Evolutionary conservation across 345 rosid species (phyloP).

Genomic region (Rhizophora apiculata): DNA sequence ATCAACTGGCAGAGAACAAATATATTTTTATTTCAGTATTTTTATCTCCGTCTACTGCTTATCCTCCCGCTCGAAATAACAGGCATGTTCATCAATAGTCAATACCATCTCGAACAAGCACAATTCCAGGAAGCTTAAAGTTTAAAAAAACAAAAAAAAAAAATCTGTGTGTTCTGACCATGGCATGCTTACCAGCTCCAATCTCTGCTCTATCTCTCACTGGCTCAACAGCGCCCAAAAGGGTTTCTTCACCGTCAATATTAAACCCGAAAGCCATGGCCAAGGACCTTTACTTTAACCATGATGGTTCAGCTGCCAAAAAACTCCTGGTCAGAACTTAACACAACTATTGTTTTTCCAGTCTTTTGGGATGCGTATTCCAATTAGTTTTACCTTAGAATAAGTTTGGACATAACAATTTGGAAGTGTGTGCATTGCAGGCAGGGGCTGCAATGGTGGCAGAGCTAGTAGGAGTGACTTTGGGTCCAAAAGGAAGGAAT

Average conservation of each 20-base stretch:
- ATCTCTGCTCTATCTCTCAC: slow-evolving; percentile 52
- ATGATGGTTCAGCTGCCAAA: slow-evolving; percentile 74
- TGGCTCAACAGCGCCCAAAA: slow-evolving; percentile 25
- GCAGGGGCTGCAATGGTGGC: slow-evolving; percentile 83
- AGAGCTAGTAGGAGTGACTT: slow-evolving; percentile 78
- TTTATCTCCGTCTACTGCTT: no score
- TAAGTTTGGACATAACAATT: not conserved
- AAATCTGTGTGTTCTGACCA: slow-evolving; percentile 14
- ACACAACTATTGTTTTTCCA: not conserved
- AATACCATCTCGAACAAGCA: no score
- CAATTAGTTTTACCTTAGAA: no score
- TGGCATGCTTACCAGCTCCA: slow-evolving; percentile 52
- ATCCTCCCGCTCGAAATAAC: no score
- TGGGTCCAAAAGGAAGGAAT: slow-evolving; percentile 95
- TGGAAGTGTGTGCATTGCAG: slow-evolving; percentile 36
- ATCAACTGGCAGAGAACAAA: no score
- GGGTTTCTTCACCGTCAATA: slow-evolving; percentile 27
- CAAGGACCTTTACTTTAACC: slow-evolving; percentile 82
- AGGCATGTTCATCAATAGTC: no score
- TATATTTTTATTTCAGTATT: no score
- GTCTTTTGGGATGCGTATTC: no score
- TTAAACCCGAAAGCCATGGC: slow-evolving; percentile 47
- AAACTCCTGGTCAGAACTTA: slow-evolving; percentile 61
- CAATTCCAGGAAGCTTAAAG: no score
- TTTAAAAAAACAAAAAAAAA: not conserved